Evolutionary conservation across 1,284 basidiomycete genomes (phyloP).

Genomic region (Coniferiporia sulphurascens): DNA sequence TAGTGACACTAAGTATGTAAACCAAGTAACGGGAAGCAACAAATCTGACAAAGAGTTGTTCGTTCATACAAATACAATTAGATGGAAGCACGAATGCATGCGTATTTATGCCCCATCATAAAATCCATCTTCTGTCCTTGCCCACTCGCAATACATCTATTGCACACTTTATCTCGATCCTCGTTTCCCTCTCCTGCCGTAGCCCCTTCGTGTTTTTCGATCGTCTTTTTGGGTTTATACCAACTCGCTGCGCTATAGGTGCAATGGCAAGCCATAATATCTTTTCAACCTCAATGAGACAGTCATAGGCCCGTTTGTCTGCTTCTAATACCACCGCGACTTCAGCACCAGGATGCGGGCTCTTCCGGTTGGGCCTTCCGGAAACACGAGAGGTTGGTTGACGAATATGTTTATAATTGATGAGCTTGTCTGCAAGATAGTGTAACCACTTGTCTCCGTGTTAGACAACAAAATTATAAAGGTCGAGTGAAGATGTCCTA

Average conservation of each 20-base stretch:
- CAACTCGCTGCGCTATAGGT: background rate
- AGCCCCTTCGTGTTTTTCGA: slow-evolving; percentile 10
- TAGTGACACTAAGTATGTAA: no score
- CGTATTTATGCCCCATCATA: background rate
- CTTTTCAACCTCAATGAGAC: slow-evolving; percentile 30
- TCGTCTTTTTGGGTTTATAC: background rate
- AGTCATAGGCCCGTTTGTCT: slow-evolving; percentile 30
- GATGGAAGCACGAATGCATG: background rate
- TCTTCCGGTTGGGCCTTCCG: slow-evolving; percentile 25
- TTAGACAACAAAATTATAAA: background rate
- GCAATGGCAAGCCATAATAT: slow-evolving; percentile 20
- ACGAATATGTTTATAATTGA: slow-evolving; percentile 63
- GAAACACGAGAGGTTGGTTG: slow-evolving; percentile 30
- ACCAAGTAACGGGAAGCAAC: no score
- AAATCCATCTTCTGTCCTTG: slow-evolving; percentile 26
- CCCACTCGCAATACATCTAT: slow-evolving; percentile 29
- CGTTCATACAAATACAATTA: background rate
- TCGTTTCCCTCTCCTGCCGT: background rate
- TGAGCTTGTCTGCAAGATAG: slow-evolving; percentile 68
- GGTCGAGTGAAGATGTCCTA: slow-evolving; percentile 32
- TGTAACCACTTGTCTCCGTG: slow-evolving; percentile 66
- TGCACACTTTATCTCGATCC: slow-evolving; percentile 23
- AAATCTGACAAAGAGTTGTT: no score
- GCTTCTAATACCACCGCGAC: slow-evolving; percentile 23
- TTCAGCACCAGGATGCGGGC: slow-evolving; percentile 14